Base-by-base conservation (phyloP, 371 early-diverging fungal species). In the Apophysomyces variabilis region DNA sequence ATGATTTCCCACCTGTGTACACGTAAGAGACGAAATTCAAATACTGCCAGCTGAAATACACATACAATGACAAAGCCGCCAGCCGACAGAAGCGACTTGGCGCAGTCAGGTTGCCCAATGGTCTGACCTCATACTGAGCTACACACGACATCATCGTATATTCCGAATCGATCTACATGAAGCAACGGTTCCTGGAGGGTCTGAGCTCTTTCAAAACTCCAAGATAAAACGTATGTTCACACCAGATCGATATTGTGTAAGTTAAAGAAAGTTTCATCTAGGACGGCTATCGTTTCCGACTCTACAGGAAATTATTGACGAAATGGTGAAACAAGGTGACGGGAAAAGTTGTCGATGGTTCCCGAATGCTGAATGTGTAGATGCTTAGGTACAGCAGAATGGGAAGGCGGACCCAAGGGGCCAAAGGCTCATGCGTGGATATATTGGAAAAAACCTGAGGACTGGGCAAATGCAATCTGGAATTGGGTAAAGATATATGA, bases 1-100 rank as follows among this genome's bases (percentile, higher is more conserved):
- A 94, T 83, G 84, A 83, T 77, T 96, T 96, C 67, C 93, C 95
- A 7, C 96, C 96, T 4, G 93, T 96, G 75, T 96, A 87, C 83
- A 94, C 94, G 94, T 92, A 89, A 75, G 90, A 63, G 14, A 7
- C 9, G 54, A 21, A 47, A n/a, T 7, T 60, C 26, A 26, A 11
- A 21, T 61, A 38, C 47, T 35, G 21, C 44, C 39, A 36, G 26
- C n/a, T 39, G 7, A 44, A 59, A 41, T 47, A 32, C 38, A 12
- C 38, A 43, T 11, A 60, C 35, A 58, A 64, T 11, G 37, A 57
- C 8, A 57, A 47, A 93, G 95, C 18, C 85, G 87, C 39, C 96
- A 96, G 65, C 92, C 94, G 0, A 94, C 88, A 45, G 87, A 85
- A 43, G 79, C 90, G 32, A 94, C 95, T 4, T 94, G 94, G 93